These are phyloP conservation scores for Wallemia mellicola DNA, from an alignment of 1,284 basidiomycete species.

Conservation along the genomic window DNA sequence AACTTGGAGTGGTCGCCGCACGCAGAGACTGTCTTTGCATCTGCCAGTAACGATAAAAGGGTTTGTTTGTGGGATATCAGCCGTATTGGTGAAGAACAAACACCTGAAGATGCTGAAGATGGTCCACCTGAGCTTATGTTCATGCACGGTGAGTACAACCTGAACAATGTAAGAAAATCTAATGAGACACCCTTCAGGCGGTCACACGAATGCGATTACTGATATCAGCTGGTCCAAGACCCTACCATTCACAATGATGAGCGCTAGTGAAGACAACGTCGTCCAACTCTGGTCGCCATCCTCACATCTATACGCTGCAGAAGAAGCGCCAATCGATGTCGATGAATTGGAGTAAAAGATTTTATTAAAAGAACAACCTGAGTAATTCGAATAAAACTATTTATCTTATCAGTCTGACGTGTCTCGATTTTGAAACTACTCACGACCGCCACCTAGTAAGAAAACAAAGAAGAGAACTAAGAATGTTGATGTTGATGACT, in stretches of 20 bases:
- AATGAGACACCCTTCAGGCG: constrained; percentile 14
- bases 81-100: constrained; percentile 80
- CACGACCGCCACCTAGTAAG: not conserved
- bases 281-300: constrained; percentile 12
- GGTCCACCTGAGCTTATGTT: constrained; percentile 77
- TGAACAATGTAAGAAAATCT: no score
- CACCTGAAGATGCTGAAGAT: constrained; percentile 90
- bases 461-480: not conserved
- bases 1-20: constrained; percentile 87
- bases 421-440: not conserved
- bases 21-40: constrained; percentile 65
- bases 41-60: constrained; percentile 66
- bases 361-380: not conserved
- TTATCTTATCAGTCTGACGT: not conserved
- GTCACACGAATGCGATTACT: constrained; percentile 19
- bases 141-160: constrained; percentile 42
- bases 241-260: constrained; percentile 18
- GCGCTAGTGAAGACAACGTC: constrained; percentile 22
- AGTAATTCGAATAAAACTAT: not conserved
- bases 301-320: constrained; percentile 15
- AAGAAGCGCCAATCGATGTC: constrained; percentile 11
- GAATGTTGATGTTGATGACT: not conserved
- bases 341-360: constrained; percentile 8
- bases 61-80: constrained; percentile 88
- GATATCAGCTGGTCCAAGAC: constrained; percentile 18